Conservation (phyloP, 2,329 filamentous ascomycete genomes). For the Diplodia corticola region DNA sequence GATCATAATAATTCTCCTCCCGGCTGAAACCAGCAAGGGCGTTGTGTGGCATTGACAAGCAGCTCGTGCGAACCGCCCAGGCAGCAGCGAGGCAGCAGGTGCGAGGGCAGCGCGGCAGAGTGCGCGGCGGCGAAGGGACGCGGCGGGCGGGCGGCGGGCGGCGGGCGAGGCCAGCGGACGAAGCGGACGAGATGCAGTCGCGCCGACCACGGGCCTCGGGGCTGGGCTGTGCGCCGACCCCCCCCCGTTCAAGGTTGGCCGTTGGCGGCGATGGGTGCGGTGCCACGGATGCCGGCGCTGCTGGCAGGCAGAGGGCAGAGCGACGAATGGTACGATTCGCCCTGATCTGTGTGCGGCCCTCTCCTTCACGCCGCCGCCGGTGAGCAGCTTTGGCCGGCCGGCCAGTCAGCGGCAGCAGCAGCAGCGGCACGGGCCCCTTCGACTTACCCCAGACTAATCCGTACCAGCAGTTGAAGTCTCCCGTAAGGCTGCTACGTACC, state of each 20-base stretch:
- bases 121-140: not conserved
- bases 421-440: not conserved
- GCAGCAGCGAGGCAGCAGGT: not conserved
- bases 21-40: slow-evolving; percentile 2
- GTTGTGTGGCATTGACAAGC: not conserved
- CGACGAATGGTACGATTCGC: not conserved
- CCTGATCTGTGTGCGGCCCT: not conserved
- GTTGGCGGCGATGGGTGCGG: slow-evolving; percentile 2
- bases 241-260: not conserved
- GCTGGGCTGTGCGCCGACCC: not conserved
- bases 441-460: not conserved
- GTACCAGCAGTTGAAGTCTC: not conserved
- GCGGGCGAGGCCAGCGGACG: too few species aligned
- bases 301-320: not conserved
- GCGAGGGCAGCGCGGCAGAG: not conserved
- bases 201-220: not conserved
- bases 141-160: not conserved
- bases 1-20: not conserved
- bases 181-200: too few species aligned
- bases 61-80: not conserved
- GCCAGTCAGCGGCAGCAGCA: not conserved
- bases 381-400: slow-evolving; percentile 5
- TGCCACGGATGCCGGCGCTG: not conserved
- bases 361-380: not conserved
- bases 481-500: slow-evolving; percentile 6